These are phyloP conservation scores for Talaromyces pinophilus DNA, from an alignment of 2,329 filamentous ascomycete genomes.

Conservation along the genomic window DNA sequence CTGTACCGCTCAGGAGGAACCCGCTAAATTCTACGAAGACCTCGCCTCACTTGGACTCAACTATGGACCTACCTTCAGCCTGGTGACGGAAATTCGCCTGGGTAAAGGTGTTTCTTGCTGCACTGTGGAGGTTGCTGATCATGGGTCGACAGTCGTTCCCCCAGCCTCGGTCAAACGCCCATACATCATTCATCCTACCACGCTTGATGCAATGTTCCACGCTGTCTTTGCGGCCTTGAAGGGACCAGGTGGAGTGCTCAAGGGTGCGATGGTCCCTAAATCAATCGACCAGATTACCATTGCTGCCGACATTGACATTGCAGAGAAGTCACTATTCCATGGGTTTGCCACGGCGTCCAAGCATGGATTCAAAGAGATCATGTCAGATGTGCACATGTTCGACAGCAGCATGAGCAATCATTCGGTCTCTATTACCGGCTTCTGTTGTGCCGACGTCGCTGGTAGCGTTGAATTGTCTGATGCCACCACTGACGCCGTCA, in stretches of 20 bases:
- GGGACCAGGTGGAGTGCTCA: background rate
- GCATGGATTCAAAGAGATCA: constrained; percentile 10
- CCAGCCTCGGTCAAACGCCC: background rate
- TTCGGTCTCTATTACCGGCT: background rate
- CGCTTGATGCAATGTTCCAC: constrained; percentile 11
- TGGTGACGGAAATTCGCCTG: background rate
- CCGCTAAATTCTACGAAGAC: constrained; percentile 6
- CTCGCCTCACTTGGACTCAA: constrained; percentile 8
- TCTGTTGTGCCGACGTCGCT: constrained; percentile 13
- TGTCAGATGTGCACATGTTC: constrained; percentile 11
- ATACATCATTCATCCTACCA: constrained; percentile 11
- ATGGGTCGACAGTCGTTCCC: background rate
- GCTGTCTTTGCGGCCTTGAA: constrained; percentile 5
- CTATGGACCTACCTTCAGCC: constrained; percentile 18
- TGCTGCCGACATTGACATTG: background rate
- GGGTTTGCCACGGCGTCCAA: constrained; percentile 5
- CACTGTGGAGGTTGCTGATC: background rate
- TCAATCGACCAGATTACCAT: constrained; percentile 6
- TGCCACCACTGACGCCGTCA: background rate
- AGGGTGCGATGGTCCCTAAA: constrained; percentile 10
- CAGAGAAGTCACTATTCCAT: background rate
- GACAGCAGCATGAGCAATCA: background rate
- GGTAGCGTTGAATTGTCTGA: background rate
- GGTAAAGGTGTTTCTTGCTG: background rate
- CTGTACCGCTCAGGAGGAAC: background rate